A percentile compares a stretch with the other conserved stretches of the same genome.
Conservation (phyloP, 306 rosid species). For the Malus fusca region DNA sequence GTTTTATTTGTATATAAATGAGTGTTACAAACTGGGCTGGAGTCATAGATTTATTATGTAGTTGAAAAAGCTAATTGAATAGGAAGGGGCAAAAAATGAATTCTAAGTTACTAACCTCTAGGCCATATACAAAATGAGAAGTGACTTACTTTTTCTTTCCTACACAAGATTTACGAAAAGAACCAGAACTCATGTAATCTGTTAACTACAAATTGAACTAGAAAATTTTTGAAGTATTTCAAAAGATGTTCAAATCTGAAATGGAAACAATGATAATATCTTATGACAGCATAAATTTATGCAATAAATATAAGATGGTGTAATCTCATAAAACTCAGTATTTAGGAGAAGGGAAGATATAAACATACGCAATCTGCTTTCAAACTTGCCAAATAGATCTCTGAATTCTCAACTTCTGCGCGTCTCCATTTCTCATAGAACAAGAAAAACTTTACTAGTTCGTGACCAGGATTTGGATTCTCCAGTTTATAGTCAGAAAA, state of each 20-base stretch:
- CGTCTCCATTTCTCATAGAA: conserved; percentile 81
- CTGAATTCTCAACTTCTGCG: conserved; percentile 66
- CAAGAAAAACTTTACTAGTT: conserved; percentile 49
- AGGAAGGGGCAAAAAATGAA: not conserved
- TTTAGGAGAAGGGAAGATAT: conserved; percentile 10
- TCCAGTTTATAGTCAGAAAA: conserved; percentile 18
- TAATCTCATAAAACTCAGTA: not conserved
- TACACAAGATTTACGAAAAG: not conserved
- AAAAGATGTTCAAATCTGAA: not conserved
- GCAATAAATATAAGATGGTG: not conserved
- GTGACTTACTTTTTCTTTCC: not conserved
- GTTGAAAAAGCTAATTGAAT: not conserved
- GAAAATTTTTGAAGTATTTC: not conserved
- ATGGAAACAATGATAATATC: not conserved
- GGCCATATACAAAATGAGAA: not conserved
- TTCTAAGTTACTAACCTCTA: not conserved
- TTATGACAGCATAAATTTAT: not conserved
- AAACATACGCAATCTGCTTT: conserved; percentile 52
- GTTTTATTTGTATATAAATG: not conserved
- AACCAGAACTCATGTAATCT: not conserved
- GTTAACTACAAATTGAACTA: not conserved
- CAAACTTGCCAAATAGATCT: conserved; percentile 37
- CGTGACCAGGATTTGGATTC: conserved; percentile 37
- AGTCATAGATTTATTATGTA: not conserved
- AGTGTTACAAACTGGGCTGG: not conserved